Evolutionary conservation across 75 land plant species (phyloP).

Genomic region (Pinus albicaulis): DNA sequence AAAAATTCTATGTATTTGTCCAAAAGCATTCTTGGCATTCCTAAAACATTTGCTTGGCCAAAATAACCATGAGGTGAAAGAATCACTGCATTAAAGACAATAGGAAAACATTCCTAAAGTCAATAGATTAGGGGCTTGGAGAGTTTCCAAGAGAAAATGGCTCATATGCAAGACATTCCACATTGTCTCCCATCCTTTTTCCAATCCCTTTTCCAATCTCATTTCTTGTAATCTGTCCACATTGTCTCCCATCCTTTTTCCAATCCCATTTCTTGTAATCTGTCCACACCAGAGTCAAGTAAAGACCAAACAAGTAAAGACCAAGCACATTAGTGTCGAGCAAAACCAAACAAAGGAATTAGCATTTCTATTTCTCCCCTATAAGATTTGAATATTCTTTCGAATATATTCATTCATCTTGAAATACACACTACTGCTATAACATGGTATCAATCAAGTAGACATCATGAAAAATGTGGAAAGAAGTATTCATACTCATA

Average conservation of each 20-base stretch:
- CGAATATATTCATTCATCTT: neutral
- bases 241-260: too few species aligned
- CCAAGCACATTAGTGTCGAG: too few species aligned
- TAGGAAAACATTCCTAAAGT: too few species aligned
- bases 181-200: too few species aligned
- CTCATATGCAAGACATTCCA: neutral
- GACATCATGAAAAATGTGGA: neutral
- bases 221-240: slow-evolving; percentile 43
- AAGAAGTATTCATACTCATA: neutral
- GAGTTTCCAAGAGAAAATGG: neutral
- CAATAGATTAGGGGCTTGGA: neutral
- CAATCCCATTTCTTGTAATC: slow-evolving; percentile 24
- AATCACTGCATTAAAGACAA: too few species aligned
- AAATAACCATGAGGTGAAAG: too few species aligned
- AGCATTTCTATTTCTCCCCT: neutral
- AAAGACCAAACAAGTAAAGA: neutral
- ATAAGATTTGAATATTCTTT: neutral
- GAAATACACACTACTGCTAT: neutral
- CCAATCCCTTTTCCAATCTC: too few species aligned
- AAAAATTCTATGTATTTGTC: too few species aligned
- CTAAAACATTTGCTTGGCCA: too few species aligned
- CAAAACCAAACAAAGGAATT: neutral
- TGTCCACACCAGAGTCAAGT: slow-evolving; percentile 18
- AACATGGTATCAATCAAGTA: neutral
- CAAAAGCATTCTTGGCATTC: too few species aligned